Evolutionary conservation across 2,329 filamentous ascomycete genomes (phyloP), one percentile per base, ranked within the genome.

Genomic region (Colletotrichum cereale): DNA sequence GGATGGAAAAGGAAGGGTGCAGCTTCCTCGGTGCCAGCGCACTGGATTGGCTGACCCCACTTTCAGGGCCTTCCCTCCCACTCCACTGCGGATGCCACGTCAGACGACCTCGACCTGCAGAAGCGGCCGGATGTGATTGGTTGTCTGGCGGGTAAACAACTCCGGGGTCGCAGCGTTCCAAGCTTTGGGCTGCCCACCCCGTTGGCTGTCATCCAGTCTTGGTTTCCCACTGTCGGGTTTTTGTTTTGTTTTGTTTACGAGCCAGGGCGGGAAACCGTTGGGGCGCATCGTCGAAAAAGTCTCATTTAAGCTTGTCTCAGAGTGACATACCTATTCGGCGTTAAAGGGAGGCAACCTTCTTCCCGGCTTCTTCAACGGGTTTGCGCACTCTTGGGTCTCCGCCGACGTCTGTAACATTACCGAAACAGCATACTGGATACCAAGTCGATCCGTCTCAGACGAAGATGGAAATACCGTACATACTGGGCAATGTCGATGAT

Each of bases 161-260:
- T 31, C 26, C 26, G n/a, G 47, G 36, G 47, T 47, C 61, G 34
- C 36, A 21, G 16, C 47, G 5, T 40, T 29, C 21, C 26, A 58
- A 60, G 53, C 67, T 69, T n/a, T 40, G 36, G 53, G 36, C 11
- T 36, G 42, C 34, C 31, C 31, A 4, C 31, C 10, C 24, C 36
- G 62, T 38, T 56, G 47, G 67, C 67, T 69, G 67, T 66, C 67
- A 69, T 69, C 67, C 62, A 53, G 62, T 69, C 44, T 60, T 31
- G 16, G 31, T 34, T 66, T 38, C 24, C 40, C 24, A 38, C 1
- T 60, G 24, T 36, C 42, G 21, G 18, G 5, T 2, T 44, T 31
- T 34, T 29, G 34, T 44, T 36, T n/a, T n/a, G n/a, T n/a, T n/a
- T n/a, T n/a, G n/a, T n/a, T n/a, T 42, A 31, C n/a, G 24, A 8